A percentile compares a stretch with the other conserved stretches of the same genome.
These are phyloP conservation scores for Fusarium sp. DNA, from an alignment of 2,329 filamentous ascomycete species.

Conservation along the genomic window DNA sequence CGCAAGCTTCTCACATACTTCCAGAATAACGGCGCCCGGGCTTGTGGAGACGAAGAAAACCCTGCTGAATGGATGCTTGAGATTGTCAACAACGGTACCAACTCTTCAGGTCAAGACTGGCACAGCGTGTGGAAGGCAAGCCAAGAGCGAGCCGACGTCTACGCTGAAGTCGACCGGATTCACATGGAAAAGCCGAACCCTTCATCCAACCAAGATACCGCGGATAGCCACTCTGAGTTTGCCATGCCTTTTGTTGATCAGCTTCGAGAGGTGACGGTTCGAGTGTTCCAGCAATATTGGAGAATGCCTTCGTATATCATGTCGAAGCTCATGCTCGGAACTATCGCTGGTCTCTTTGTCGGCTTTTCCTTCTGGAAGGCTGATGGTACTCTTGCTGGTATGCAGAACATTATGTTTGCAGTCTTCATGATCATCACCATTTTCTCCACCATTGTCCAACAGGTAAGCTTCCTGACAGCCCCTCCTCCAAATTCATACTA, in stretches of 20 bases:
- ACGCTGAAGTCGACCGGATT: not conserved
- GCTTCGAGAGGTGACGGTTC: constrained; percentile 1
- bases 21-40: constrained; percentile 67
- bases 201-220: not conserved
- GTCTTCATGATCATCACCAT: constrained; percentile 83
- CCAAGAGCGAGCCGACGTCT: not conserved
- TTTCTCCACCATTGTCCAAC: constrained; percentile 76
- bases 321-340: constrained; percentile 67
- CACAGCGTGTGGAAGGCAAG: not conserved
- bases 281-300: constrained; percentile 27
- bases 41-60: constrained; percentile 69
- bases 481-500: constrained; percentile 35
- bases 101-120: not conserved
- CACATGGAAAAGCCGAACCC: not conserved
- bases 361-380: constrained; percentile 77
- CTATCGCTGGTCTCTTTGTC: constrained; percentile 75
- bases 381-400: constrained; percentile 69
- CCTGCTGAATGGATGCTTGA: constrained; percentile 78
- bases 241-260: not conserved
- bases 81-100: constrained; percentile 18
- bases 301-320: constrained; percentile 47
- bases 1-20: constrained; percentile 68
- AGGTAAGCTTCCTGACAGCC: constrained; percentile 49
- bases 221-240: constrained; percentile 4
- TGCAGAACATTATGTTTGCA: constrained; percentile 79